Conservation (phyloP, 331 rosid species). For the Spiraea crenata region DNA sequence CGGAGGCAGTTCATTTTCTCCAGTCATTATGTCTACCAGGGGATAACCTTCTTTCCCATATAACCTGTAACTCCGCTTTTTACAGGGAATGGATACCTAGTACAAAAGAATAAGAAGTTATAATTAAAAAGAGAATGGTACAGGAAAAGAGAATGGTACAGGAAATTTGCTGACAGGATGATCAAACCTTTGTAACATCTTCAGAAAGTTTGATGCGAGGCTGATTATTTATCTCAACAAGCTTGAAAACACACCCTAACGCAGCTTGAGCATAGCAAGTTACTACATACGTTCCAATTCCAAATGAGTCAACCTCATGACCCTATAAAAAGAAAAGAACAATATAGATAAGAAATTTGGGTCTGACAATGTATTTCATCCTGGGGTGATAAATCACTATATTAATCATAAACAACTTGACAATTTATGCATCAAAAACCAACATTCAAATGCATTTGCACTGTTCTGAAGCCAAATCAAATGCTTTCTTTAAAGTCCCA, state of each 20-base stretch:
- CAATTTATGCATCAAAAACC: not conserved
- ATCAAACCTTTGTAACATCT: constrained; percentile 91
- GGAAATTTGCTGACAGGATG: constrained; percentile 25
- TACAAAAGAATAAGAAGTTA: not conserved
- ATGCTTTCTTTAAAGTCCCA: not conserved
- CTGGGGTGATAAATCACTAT: not conserved
- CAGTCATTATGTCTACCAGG: constrained; percentile 88
- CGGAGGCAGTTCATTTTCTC: constrained; percentile 90
- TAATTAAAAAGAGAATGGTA: constrained; percentile 8
- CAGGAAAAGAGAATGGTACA: no score
- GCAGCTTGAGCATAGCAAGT: constrained; percentile 99
- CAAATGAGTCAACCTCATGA: constrained; percentile 95
- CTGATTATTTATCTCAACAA: constrained; percentile 91
- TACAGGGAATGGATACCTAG: constrained; percentile 97
- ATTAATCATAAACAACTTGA: not conserved
- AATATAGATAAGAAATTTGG: not conserved
- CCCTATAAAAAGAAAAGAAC: constrained; percentile 46
- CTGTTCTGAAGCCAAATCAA: not conserved
- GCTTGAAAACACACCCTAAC: constrained; percentile 95
- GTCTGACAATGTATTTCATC: not conserved
- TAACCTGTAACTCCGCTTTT: constrained; percentile 76
- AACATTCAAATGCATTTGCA: not conserved
- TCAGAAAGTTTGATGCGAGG: constrained; percentile 99
- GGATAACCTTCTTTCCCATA: constrained; percentile 97
- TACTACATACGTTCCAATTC: constrained; percentile 94